These are phyloP conservation scores for Xylaria sp. DNA, from an alignment of 495 filamentous ascomycete genomes.

Conservation along the genomic window DNA sequence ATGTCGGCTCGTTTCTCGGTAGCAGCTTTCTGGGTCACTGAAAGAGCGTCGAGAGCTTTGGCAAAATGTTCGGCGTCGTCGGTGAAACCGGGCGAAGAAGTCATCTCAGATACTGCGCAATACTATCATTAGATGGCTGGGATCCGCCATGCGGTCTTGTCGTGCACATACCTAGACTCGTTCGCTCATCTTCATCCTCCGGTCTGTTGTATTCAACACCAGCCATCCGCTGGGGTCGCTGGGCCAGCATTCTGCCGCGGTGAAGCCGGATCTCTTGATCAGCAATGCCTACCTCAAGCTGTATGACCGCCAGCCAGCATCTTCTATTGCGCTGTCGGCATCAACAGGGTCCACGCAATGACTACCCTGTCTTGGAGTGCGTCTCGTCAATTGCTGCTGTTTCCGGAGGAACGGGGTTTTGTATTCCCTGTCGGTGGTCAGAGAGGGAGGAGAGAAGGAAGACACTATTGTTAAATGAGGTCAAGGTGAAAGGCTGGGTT, in stretches of 20 bases:
- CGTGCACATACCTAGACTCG: constrained; percentile 34
- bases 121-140: constrained; percentile 35
- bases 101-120: constrained; percentile 31
- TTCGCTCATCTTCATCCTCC: constrained; percentile 28
- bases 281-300: constrained; percentile 24
- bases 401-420: neutral
- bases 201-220: constrained; percentile 31
- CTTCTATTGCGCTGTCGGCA: constrained; percentile 32
- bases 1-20: constrained; percentile 52
- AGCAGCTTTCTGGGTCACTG: constrained; percentile 36
- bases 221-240: constrained; percentile 20
- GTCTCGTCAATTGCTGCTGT: neutral
- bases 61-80: constrained; percentile 56
- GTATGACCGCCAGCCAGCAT: constrained; percentile 39
- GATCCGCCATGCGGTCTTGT: neutral
- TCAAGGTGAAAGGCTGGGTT: neutral
- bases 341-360: constrained; percentile 9
- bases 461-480: neutral
- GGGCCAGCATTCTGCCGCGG: constrained; percentile 30
- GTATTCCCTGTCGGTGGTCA: too few relatives aligned
- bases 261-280: constrained; percentile 11
- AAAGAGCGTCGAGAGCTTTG: constrained; percentile 51
- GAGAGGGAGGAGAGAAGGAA: neutral
- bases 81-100: constrained; percentile 33
- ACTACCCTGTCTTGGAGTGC: neutral